Evolutionary conservation across 192 early-diverging fungal species (phyloP).

Genomic region (Dissophora ornata): DNA sequence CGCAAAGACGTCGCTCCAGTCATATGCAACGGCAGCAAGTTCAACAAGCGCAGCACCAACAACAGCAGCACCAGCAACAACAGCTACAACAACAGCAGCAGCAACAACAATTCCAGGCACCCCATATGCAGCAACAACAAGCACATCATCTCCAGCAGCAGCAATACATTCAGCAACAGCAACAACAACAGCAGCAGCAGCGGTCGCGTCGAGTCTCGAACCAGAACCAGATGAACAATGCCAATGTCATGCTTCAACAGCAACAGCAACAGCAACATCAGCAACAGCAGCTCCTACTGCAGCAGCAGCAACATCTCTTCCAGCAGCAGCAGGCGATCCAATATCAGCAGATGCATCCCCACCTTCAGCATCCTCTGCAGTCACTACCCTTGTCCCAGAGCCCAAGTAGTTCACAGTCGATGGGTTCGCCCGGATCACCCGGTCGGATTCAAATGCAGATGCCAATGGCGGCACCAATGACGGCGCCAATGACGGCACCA

Average conservation of each 20-base stretch:
- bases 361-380: slow-evolving; percentile 25
- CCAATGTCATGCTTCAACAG: slow-evolving; percentile 22
- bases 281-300: slow-evolving; percentile 47
- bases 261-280: slow-evolving; percentile 39
- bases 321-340: slow-evolving; percentile 46
- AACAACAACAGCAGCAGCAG: slow-evolving; percentile 10
- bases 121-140: slow-evolving; percentile 19
- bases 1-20: slow-evolving; percentile 37
- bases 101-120: slow-evolving; percentile 14
- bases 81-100: slow-evolving; percentile 10
- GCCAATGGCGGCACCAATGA: neutral
- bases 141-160: slow-evolving; percentile 26
- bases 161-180: slow-evolving; percentile 15
- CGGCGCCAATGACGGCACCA: slow-evolving; percentile 12
- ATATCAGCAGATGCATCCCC: slow-evolving; percentile 38
- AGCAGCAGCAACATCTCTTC: slow-evolving; percentile 43
- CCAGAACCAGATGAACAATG: slow-evolving; percentile 21
- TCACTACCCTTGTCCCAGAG: slow-evolving; percentile 26
- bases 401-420: slow-evolving; percentile 30
- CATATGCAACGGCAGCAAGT: slow-evolving; percentile 24
- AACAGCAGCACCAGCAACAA: slow-evolving; percentile 29
- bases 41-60: slow-evolving; percentile 27
- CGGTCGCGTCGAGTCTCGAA: slow-evolving; percentile 26
- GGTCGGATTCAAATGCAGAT: slow-evolving; percentile 23
- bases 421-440: slow-evolving; percentile 45